These are phyloP conservation scores for Chalaropsis ovoidea DNA, from an alignment of 2,329 filamentous ascomycete genomes.

Conservation along the genomic window DNA sequence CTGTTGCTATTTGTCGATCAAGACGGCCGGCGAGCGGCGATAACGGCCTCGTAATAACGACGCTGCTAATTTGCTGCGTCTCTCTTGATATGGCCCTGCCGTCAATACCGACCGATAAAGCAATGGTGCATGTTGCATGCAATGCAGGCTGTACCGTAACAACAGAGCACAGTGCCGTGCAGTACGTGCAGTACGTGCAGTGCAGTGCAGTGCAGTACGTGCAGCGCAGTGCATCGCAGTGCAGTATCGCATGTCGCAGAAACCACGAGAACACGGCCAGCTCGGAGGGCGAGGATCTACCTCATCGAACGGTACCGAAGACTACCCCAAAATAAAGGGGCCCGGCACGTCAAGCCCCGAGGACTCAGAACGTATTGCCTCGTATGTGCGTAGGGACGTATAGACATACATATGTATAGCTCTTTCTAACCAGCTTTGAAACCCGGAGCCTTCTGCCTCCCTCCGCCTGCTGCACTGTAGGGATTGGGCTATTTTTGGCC, in stretches of 20 bases:
- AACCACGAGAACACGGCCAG: neutral
- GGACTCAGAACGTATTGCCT: too few relatives aligned
- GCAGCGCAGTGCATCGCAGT: too few relatives aligned
- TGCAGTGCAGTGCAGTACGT: too few relatives aligned
- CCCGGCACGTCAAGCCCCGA: neutral
- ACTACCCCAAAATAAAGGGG: neutral
- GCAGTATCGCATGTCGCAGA: neutral
- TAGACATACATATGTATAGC: too few relatives aligned
- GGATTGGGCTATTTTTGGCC: neutral
- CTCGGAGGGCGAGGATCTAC: neutral
- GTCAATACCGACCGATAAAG: conserved; percentile 5
- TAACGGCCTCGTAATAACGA: neutral
- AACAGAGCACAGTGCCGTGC: too few relatives aligned
- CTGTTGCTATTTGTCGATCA: neutral
- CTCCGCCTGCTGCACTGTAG: neutral
- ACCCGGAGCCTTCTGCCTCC: too few relatives aligned
- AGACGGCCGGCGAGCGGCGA: neutral
- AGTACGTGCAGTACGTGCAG: too few relatives aligned
- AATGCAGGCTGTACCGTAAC: neutral
- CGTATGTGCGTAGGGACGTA: neutral
- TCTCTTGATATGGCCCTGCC: neutral
- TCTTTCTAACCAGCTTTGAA: too few relatives aligned
- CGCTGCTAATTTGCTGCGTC: neutral
- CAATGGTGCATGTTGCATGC: neutral
- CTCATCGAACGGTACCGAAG: neutral